A percentile compares a stretch with the other conserved stretches of the same genome.
phyloP scores from a whole-genome alignment of 2,329 filamentous ascomycete genomes.

The Juglanconis juglandina region DNA sequence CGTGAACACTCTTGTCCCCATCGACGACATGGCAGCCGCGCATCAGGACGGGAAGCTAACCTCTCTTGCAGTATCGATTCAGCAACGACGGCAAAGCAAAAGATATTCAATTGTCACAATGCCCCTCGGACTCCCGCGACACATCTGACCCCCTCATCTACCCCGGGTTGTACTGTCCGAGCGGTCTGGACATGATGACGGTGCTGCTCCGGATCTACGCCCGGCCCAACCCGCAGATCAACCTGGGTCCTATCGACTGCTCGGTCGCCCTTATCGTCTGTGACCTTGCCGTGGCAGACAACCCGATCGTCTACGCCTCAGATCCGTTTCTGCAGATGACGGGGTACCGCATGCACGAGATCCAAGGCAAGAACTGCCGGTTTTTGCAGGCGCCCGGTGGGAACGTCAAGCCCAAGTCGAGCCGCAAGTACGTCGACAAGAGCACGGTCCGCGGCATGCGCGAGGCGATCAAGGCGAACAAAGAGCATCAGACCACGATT shows the following conservation, averaged over 20 bases:
- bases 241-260: conserved; percentile 77
- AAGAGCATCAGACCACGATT: conserved; percentile 51
- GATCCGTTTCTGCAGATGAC: conserved; percentile 76
- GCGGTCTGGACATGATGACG: conserved; percentile 53
- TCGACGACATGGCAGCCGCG: no score
- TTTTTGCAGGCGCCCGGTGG: conserved; percentile 78
- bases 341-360: conserved; percentile 71
- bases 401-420: conserved; percentile 55
- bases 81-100: conserved; percentile 7
- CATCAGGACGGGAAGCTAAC: neutral
- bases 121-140: conserved; percentile 5
- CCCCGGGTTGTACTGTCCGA: conserved; percentile 53
- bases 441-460: conserved; percentile 56
- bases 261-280: conserved; percentile 83
- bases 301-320: conserved; percentile 80
- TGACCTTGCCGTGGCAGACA: conserved; percentile 69
- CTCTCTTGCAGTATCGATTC: conserved; percentile 11
- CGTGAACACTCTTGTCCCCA: conserved; percentile 15
- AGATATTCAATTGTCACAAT: conserved; percentile 14
- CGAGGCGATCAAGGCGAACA: conserved; percentile 39
- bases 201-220: conserved; percentile 64
- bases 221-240: conserved; percentile 69
- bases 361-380: conserved; percentile 76
- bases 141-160: conserved; percentile 49
- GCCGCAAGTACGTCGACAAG: conserved; percentile 64